Conservation (phyloP, 2,329 filamentous ascomycete species). For the Botrytis fabae region DNA sequence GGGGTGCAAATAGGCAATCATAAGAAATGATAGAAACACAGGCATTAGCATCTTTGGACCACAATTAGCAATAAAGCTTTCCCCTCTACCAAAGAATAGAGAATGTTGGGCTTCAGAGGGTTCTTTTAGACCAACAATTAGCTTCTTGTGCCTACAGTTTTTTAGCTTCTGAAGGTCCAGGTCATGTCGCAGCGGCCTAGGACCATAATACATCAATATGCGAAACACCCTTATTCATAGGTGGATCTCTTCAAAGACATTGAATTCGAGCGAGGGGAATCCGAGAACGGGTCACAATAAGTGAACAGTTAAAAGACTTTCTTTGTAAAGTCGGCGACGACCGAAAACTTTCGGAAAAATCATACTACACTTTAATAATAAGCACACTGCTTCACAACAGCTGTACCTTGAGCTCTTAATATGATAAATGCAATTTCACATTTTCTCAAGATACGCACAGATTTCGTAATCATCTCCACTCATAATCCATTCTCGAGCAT, state of each 20-base stretch:
- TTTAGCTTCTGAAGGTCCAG: neutral
- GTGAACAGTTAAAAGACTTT: neutral
- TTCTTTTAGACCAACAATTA: neutral
- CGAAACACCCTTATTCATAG: neutral
- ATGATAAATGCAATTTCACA: conserved; percentile 21
- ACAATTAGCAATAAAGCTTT: neutral
- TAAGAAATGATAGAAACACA: conserved; percentile 7
- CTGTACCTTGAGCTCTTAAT: neutral
- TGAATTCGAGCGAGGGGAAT: neutral
- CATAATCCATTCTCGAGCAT: conserved; percentile 10
- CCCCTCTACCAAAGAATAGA: neutral
- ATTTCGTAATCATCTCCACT: conserved; percentile 18
- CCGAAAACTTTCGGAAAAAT: neutral
- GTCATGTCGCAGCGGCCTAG: neutral
- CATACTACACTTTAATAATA: neutral
- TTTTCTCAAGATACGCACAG: conserved; percentile 12
- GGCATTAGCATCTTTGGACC: neutral
- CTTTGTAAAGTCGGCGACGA: conserved; percentile 15
- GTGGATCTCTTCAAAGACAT: neutral
- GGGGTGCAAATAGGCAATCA: neutral
- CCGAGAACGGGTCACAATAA: conserved; percentile 14
- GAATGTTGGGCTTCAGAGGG: neutral
- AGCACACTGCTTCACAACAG: neutral
- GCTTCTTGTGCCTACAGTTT: neutral
- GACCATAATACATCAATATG: neutral